Percentiles rank a stretch among this genome's conserved stretches.
phyloP scores from a whole-genome alignment of 2,329 filamentous ascomycete species.

The Claviceps sp. region DNA sequence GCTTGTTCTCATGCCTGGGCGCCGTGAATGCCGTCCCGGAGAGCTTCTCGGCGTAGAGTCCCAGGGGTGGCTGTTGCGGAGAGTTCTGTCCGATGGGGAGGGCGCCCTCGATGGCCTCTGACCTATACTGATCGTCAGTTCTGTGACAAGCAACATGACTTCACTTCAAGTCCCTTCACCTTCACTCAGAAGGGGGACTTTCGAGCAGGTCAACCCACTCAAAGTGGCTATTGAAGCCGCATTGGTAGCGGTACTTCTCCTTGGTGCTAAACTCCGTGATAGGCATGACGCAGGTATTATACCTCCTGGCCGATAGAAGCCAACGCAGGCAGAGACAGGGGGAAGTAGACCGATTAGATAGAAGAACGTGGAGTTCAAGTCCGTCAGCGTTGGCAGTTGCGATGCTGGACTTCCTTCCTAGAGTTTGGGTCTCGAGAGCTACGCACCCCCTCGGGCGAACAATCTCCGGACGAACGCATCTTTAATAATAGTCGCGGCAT shows the following conservation, averaged over 20 bases:
- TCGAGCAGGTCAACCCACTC: conserved; percentile 40
- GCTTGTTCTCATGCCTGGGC: conserved; percentile 53
- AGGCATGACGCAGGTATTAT: conserved; percentile 27
- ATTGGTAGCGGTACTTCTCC: conserved; percentile 60
- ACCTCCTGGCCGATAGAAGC: neutral
- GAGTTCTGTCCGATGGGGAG: conserved; percentile 67
- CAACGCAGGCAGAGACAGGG: neutral
- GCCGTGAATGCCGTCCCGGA: conserved; percentile 61
- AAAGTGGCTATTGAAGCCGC: conserved; percentile 64
- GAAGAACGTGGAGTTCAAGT: no score
- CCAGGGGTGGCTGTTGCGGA: conserved; percentile 65
- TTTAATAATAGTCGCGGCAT: no score
- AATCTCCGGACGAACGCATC: no score
- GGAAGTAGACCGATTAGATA: no score
- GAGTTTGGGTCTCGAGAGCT: no score
- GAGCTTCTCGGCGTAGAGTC: conserved; percentile 71
- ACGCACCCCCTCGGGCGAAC: no score
- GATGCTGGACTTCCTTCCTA: no score
- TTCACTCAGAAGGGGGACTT: neutral
- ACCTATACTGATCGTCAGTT: conserved; percentile 28
- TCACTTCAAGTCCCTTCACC: no score
- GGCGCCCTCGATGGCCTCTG: conserved; percentile 62
- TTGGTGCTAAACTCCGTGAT: conserved; percentile 32
- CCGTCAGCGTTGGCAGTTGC: no score
- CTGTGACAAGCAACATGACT: neutral